Evolutionary conservation across 441 rosid species (phyloP).

Genomic region (Mallotus japonicus): DNA sequence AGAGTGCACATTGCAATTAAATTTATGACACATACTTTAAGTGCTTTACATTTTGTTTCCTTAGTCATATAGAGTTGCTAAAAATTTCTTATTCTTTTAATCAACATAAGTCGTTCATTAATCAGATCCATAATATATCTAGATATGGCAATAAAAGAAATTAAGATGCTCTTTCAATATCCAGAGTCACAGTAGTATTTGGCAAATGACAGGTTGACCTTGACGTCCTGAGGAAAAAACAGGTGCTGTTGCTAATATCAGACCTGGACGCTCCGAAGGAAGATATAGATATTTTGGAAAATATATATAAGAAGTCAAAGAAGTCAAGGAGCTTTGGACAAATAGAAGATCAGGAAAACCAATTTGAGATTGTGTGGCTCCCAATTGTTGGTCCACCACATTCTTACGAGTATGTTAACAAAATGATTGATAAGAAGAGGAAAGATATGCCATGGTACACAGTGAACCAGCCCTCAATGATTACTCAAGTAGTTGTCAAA

Average conservation of each 20-base stretch:
- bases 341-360: slow-evolving; percentile 34
- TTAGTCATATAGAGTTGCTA: no score
- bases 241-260: slow-evolving; percentile 63
- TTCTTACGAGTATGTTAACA: slow-evolving; percentile 34
- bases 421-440: slow-evolving; percentile 41
- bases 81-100: no score
- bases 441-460: slow-evolving; percentile 62
- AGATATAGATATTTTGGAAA: slow-evolving; percentile 52
- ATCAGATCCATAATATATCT: no score
- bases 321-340: slow-evolving; percentile 39
- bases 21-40: no score
- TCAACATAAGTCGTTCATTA: no score
- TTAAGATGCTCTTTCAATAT: not conserved
- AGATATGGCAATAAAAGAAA: not conserved
- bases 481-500: slow-evolving; percentile 49
- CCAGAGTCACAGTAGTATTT: not conserved
- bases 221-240: slow-evolving; percentile 63
- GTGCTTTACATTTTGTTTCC: no score
- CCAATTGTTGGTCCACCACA: slow-evolving; percentile 47
- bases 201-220: slow-evolving; percentile 42
- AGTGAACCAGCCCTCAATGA: slow-evolving; percentile 47
- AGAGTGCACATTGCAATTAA: no score
- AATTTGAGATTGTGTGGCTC: slow-evolving; percentile 74
- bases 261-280: slow-evolving; percentile 56
- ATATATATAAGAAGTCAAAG: slow-evolving; percentile 48